Percentiles rank a stretch among this genome's conserved stretches.
Evolutionary conservation across 345 rosid genomes (phyloP).

Genomic region (Geranium brycei): DNA sequence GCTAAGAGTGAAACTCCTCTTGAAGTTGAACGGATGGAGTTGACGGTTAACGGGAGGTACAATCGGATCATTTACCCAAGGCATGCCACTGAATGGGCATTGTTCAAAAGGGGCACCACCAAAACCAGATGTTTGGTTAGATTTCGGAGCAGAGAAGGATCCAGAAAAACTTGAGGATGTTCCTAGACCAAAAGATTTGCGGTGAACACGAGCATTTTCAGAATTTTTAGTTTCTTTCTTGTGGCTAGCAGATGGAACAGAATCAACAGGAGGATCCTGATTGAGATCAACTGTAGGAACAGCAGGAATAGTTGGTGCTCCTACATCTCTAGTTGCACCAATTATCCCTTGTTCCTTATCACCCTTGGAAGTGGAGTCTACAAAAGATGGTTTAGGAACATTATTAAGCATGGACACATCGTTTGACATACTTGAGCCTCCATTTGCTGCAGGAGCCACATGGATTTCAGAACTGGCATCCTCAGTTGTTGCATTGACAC

Average conservation of each 20-base stretch:
- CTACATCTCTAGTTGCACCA: conserved; percentile 5
- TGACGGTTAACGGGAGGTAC: conserved; percentile 3
- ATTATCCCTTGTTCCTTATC: conserved; percentile 11
- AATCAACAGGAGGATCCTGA: conserved; percentile 16
- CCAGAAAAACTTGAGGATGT: conserved; percentile 8
- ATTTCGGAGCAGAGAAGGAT: conserved; percentile 7
- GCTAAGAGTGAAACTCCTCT: conserved; percentile 16
- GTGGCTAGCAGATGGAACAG: conserved; percentile 7
- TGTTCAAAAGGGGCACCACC: conserved; percentile 21
- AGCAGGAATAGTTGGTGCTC: conserved; percentile 2
- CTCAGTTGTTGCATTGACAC: conserved; percentile 8
- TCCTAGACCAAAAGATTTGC: conserved; percentile 10
- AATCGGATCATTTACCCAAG: conserved; percentile 13
- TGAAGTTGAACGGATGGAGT: conserved; percentile 13
- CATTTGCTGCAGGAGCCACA: conserved; percentile 10
- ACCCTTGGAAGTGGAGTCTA: conserved; percentile 8
- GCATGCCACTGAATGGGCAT: conserved; percentile 51
- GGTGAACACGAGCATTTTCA: not conserved
- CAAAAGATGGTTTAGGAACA: conserved; percentile 7
- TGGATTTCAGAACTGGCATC: conserved; percentile 13
- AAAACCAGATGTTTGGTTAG: conserved; percentile 3
- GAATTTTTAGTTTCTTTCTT: not conserved
- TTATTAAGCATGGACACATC: conserved; percentile 7
- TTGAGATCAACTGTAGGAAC: conserved; percentile 26
- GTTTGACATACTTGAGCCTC: conserved; percentile 12